Evolutionary conservation across 2,329 filamentous ascomycete genomes (phyloP), one percentile per base, ranked within the genome.

Genomic region (Coniochaeta sp.): DNA sequence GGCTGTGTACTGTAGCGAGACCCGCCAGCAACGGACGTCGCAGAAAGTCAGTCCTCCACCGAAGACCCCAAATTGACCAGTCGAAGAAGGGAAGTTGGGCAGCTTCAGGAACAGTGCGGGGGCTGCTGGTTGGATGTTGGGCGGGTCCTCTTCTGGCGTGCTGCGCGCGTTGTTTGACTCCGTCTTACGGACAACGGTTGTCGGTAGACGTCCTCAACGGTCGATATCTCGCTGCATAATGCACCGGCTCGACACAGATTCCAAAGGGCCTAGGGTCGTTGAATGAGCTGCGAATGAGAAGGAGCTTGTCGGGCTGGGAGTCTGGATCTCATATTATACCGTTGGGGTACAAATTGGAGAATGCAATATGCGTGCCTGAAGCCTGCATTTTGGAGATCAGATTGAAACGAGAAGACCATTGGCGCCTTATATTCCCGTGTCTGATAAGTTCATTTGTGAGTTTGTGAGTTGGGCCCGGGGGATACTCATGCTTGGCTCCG

Each of bases 281-380:
- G 16, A 40, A 10, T 6, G 18, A 22, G 16, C 10, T 40, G 35
- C 18, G 9, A 38, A 10, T 16, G 33, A 38, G n/a, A 20, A 8
- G 18, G 18, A 20, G 35, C 35, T 22, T 40, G 6, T 4, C 18
- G 35, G 24, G 5, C 18, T 22, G 20, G 18, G 5, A 5, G n/a
- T 24, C 38, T 2, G 12, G 33, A 13, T 24, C 38, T 22, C 38
- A 26, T 42, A 24, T 24, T 24, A 14, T 22, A 14, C 13, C 13
- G 33, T 42, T 42, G 38, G 38, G 38, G 38, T 42, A 42, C 38
- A 42, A n/a, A 14, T 42, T 42, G 38, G 38, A 26, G 38, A 42
- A 42, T n/a, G 38, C 38, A 42, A 42, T 42, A 18, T 42, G 20
- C 20, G 38, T 42, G 10, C 38, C 38, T 22, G 38, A 26, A 22